A percentile compares a stretch with the other conserved stretches of the same genome.
Conservation (phyloP, 169 alveolate genomes). For the Cytauxzoon felis region DNA sequence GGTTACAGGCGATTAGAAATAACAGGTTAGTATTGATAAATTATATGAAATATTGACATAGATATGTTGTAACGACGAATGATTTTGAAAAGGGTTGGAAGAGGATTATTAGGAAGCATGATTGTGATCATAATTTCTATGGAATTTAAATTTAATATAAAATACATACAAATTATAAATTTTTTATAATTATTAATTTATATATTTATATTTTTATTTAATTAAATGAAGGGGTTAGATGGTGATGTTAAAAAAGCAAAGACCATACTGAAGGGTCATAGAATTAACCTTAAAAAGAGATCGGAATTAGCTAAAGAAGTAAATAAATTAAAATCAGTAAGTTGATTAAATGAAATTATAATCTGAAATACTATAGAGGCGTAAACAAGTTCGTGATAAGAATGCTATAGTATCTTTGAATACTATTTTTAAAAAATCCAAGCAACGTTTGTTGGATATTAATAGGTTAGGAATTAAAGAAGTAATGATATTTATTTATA, state of each 20-base stretch:
- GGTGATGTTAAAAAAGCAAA: constrained; percentile 33
- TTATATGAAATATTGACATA: constrained; percentile 28
- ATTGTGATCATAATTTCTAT: constrained; percentile 91
- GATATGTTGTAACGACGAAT: constrained; percentile 91
- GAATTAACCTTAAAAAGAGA: constrained; percentile 20
- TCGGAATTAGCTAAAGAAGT: constrained; percentile 54
- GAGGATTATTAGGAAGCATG: constrained; percentile 90
- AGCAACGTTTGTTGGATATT: constrained; percentile 14
- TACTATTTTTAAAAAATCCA: constrained; percentile 12
- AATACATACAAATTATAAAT: not conserved
- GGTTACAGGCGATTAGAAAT: constrained; percentile 98
- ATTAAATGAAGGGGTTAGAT: constrained; percentile 18
- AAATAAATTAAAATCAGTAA: constrained; percentile 30
- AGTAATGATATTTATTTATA: too few species aligned
- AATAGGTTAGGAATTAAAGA: constrained; percentile 13
- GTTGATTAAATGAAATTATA: not conserved
- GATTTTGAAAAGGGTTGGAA: constrained; percentile 97
- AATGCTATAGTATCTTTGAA: constrained; percentile 48
- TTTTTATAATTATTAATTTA: not conserved
- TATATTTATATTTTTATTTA: not conserved
- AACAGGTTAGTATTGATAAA: constrained; percentile 78
- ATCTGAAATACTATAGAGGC: not conserved
- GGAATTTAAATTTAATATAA: constrained; percentile 56
- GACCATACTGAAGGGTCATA: constrained; percentile 45
- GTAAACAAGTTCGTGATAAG: not conserved